Percentiles rank a stretch among this genome's conserved stretches.
phyloP scores from a whole-genome alignment of 129 eudicot species.

The Scalesia atractyloides region DNA sequence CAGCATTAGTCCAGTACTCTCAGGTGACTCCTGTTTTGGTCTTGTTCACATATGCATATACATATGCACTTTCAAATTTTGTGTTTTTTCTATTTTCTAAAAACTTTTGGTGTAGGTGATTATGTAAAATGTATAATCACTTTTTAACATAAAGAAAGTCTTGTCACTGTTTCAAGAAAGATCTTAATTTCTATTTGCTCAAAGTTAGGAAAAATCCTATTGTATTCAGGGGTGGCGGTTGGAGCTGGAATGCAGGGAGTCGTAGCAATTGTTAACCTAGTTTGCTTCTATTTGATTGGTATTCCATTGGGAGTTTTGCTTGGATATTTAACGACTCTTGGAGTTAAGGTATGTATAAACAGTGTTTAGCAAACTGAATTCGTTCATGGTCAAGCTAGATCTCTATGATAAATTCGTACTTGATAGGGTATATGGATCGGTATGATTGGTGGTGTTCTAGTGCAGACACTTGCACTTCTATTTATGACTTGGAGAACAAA shows the following conservation, averaged over 20 bases:
- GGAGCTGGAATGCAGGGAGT: constrained; percentile 68
- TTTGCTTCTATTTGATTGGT: constrained; percentile 62
- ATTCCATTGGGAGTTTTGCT: constrained; percentile 59
- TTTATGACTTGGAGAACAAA: constrained; percentile 57
- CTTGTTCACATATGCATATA: too few species aligned
- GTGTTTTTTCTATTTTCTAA: too few species aligned
- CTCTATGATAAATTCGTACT: neutral
- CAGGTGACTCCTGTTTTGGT: constrained; percentile 42
- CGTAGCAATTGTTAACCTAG: constrained; percentile 60
- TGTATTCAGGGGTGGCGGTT: constrained; percentile 59
- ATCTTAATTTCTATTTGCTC: neutral
- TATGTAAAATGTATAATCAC: too few species aligned
- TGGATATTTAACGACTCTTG: constrained; percentile 56
- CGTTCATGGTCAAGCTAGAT: neutral
- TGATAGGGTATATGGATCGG: constrained; percentile 70
- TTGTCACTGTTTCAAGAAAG: neutral
- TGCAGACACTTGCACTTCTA: constrained; percentile 43
- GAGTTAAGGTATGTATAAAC: constrained; percentile 49
- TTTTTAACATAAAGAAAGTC: too few species aligned
- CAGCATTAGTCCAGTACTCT: constrained; percentile 66
- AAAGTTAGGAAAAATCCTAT: neutral
- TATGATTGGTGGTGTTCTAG: constrained; percentile 54
- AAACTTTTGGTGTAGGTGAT: too few species aligned
- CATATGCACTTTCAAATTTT: too few species aligned
- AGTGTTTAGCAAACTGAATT: neutral